These are phyloP conservation scores for Cunninghamia lanceolata DNA, from an alignment of 75 land plant species.

Conservation along the genomic window DNA sequence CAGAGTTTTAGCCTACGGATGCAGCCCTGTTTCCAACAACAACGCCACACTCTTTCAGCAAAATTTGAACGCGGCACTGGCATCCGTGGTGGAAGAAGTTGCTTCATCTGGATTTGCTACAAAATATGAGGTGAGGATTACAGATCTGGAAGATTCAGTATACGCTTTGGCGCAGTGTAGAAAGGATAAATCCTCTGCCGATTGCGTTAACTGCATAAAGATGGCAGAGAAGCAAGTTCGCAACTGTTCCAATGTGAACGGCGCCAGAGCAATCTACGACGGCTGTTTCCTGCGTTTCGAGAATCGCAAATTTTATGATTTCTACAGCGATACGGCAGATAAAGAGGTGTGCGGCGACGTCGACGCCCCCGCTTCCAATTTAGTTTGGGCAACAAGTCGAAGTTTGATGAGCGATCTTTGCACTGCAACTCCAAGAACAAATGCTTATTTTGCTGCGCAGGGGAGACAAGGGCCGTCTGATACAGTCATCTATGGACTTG, in stretches of 20 bases:
- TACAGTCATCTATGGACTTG: too few relatives aligned
- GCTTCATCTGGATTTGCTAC: background rate
- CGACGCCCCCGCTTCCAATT: too few relatives aligned
- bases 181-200: background rate
- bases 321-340: slow-evolving; percentile 8
- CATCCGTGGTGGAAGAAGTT: slow-evolving; percentile 3
- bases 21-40: slow-evolving; percentile 32
- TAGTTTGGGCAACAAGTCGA: too few relatives aligned
- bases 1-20: slow-evolving; percentile 18
- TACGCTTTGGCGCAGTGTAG: slow-evolving; percentile 36
- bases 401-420: too few relatives aligned
- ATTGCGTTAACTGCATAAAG: too few relatives aligned
- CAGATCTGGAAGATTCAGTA: slow-evolving; percentile 11
- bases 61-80: slow-evolving; percentile 26
- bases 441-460: too few relatives aligned
- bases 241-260: slow-evolving; percentile 14
- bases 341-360: slow-evolving; percentile 11
- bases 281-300: slow-evolving; percentile 38
- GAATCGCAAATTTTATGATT: slow-evolving; percentile 25
- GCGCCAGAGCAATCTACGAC: slow-evolving; percentile 32
- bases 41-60: slow-evolving; percentile 14
- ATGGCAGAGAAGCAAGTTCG: too few relatives aligned
- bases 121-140: slow-evolving; percentile 19
- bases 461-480: too few relatives aligned
- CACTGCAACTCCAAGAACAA: too few relatives aligned